A percentile compares a stretch with the other conserved stretches of the same genome.
Conservation (phyloP, 2,329 filamentous ascomycete species). For the Rhytidhysteron rufulum region DNA sequence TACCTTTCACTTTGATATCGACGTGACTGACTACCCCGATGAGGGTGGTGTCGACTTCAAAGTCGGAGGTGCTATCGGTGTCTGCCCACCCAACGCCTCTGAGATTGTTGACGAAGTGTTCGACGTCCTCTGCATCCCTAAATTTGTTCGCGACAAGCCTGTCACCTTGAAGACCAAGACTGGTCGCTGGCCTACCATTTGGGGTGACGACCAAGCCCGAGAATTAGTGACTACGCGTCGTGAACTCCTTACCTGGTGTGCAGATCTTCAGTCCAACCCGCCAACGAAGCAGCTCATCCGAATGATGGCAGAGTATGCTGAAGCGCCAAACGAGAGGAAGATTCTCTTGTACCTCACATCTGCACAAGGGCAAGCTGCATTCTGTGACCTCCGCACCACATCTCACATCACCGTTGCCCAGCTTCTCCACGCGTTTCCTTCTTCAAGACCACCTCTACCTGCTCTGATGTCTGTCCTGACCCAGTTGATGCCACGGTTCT, state of each 20-base stretch:
- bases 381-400: conserved; percentile 88
- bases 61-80: conserved; percentile 90
- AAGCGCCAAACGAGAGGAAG: conserved; percentile 79
- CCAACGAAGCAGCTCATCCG: conserved; percentile 86
- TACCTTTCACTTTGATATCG: conserved; percentile 95
- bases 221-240: conserved; percentile 86
- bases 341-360: conserved; percentile 82
- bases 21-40: conserved; percentile 88
- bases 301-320: conserved; percentile 78
- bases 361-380: conserved; percentile 83
- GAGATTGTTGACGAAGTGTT: conserved; percentile 78
- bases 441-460: conserved; percentile 81
- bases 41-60: conserved; percentile 88
- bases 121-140: conserved; percentile 75
- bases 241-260: conserved; percentile 93
- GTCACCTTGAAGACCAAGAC: conserved; percentile 72
- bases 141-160: conserved; percentile 78
- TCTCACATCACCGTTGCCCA: conserved; percentile 81
- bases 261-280: conserved; percentile 87
- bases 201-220: conserved; percentile 84
- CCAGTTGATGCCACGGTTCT: conserved; percentile 95
- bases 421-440: conserved; percentile 87
- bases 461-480: conserved; percentile 74
- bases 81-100: conserved; percentile 82
- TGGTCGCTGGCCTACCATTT: conserved; percentile 95